Evolutionary conservation across 805 yeast genomes (phyloP), one percentile per base, ranked within the genome.

Genomic region (Kluyveromyces lactis): DNA sequence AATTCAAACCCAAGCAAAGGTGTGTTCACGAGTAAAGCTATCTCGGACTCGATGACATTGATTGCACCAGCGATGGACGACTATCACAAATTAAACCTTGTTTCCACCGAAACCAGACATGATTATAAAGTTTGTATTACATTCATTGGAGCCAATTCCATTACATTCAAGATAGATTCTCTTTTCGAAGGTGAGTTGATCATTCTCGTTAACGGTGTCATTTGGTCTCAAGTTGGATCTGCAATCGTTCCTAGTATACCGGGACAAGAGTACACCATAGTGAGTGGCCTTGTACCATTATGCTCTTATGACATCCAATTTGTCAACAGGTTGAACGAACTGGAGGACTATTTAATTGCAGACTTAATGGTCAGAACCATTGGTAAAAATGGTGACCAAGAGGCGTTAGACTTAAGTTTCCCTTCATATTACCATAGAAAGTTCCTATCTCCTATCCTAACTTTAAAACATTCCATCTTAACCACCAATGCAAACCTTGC

Each of bases 181-280:
- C 67, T 67, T 15, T 54, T 57, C 33, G 63, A 66, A 40, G 67
- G 68, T 36, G 69, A 61, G 40, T 53, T 71, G 4, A 60, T 66
- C 33, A 69, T 69, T 10, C 59, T 66, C 40, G 85, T 81, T 4
- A 80, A 81, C 49, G 86, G 85, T 17, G 70, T 80, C 17, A 68
- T 73, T 11, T 81, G 87, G 87, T 72, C 77, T 18, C 85, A 79
- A 51, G 75, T 77, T 1, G 68, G 77, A 0, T 66, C 73, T 28
- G 77, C 77, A 7, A 43, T 59, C 2, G 46, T 53, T 6, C 38
- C 52, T 34, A 64, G 66, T 12, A 53, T 64, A 13, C 62, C 63
- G 17, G 69, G 69, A 24, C 72, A 72, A 33, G 74, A 72, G 39
- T 62, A 71, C 38, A 67, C 77, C n/a, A 69, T 77, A 1, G 75